phyloP scores from a whole-genome alignment of 2,329 filamentous ascomycete species.

The Pseudogymnoascus verrucosus region DNA sequence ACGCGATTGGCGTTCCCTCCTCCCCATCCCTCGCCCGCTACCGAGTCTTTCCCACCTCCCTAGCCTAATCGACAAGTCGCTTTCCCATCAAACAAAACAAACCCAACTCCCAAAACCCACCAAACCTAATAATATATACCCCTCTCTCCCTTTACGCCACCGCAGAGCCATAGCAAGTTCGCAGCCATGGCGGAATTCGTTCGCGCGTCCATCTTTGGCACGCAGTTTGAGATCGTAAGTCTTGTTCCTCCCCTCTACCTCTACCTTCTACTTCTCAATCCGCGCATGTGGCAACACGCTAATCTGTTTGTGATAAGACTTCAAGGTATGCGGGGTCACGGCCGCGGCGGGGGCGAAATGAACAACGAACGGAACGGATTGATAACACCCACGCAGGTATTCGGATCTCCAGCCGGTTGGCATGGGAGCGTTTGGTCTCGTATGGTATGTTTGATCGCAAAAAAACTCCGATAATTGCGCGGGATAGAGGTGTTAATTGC shows the following conservation, averaged over 20 bases:
- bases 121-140: neutral
- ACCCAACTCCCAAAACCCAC: neutral
- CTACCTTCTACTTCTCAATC: neutral
- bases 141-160: neutral
- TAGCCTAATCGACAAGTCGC: constrained; percentile 4
- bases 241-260: neutral
- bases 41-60: neutral
- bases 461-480: constrained; percentile 8
- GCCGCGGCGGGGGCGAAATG: neutral
- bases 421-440: constrained; percentile 97
- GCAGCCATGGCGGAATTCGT: constrained; percentile 90
- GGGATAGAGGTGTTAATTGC: neutral
- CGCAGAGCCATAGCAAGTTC: neutral
- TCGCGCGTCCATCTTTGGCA: constrained; percentile 97
- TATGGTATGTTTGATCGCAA: constrained; percentile 60
- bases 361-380: neutral
- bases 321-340: constrained; percentile 61
- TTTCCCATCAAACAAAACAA: neutral
- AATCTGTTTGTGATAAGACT: constrained; percentile 38
- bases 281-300: neutral
- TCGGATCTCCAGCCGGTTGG: constrained; percentile 96
- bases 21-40: neutral
- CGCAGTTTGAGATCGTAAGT: constrained; percentile 81
- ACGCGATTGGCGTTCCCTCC: neutral
- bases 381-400: constrained; percentile 52